Evolutionary conservation across 306 rosid genomes (phyloP).

Genomic region (Rosa rugosa): DNA sequence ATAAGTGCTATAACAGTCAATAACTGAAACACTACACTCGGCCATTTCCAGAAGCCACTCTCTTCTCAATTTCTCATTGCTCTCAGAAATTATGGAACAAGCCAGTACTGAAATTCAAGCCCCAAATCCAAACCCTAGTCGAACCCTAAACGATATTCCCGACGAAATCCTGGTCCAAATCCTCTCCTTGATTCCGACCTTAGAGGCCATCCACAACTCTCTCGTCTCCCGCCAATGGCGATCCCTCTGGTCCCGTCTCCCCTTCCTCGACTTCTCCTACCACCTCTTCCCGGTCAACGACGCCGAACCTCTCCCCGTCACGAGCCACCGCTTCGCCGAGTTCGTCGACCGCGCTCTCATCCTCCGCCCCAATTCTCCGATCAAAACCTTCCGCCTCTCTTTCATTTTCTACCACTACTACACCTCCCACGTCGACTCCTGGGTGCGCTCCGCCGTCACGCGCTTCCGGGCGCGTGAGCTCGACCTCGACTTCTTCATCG

Average conservation of each 20-base stretch:
- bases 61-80: not conserved
- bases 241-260: not conserved
- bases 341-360: slow-evolving; percentile 13
- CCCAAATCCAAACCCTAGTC: not conserved
- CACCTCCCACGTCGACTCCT: slow-evolving; percentile 15
- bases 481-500: slow-evolving; percentile 19
- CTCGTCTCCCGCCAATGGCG: slow-evolving; percentile 12
- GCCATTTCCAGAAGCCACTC: not conserved
- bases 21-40: too few relatives aligned
- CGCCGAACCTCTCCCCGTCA: not conserved
- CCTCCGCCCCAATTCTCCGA: not conserved
- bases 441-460: slow-evolving; percentile 9
- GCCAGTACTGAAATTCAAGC: not conserved
- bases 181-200: not conserved
- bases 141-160: slow-evolving; percentile 4
- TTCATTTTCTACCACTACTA: slow-evolving; percentile 7
- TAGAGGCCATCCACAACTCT: not conserved
- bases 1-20: too few relatives aligned
- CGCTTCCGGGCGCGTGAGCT: not conserved
- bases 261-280: slow-evolving; percentile 8
- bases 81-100: not conserved
- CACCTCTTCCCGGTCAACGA: not conserved
- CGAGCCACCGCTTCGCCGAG: not conserved
- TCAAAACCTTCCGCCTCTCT: slow-evolving; percentile 5
- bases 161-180: slow-evolving; percentile 4